phyloP scores from a whole-genome alignment of 2,329 filamentous ascomycete genomes.

The Herpomyces periplanetae region DNA sequence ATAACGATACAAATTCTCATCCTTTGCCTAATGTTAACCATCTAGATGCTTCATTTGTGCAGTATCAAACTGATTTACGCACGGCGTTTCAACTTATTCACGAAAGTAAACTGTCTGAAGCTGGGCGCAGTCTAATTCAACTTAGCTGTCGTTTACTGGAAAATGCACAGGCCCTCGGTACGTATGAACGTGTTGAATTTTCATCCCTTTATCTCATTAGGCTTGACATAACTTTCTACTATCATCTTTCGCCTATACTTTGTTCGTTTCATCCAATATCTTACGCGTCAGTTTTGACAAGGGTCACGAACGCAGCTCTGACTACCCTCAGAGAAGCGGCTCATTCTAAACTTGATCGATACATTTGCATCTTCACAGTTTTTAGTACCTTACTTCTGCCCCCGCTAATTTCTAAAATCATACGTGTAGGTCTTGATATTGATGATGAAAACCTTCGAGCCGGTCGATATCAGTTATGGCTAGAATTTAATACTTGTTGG shows the following conservation, averaged over 20 bases:
- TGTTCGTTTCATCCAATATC: conserved; percentile 2
- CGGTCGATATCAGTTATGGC: conserved; percentile 52
- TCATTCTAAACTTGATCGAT: no score
- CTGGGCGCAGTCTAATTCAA: conserved; percentile 16
- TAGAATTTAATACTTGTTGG: conserved; percentile 80
- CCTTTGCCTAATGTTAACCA: no score
- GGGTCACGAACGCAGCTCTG: no score
- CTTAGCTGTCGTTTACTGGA: conserved; percentile 24
- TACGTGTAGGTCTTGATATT: conserved; percentile 28
- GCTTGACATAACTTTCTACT: no score
- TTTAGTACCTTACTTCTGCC: no score
- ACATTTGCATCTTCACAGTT: no score
- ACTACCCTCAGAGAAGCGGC: no score
- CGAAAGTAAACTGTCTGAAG: conserved; percentile 18
- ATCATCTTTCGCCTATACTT: conserved; percentile 3
- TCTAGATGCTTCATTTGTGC: conserved; percentile 28
- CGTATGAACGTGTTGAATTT: no score
- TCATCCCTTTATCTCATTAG: no score
- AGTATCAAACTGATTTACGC: conserved; percentile 15
- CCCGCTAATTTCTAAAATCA: conserved; percentile 8
- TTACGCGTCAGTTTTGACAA: no score
- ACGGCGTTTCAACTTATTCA: conserved; percentile 30
- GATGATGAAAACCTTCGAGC: conserved; percentile 37
- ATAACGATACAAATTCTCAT: no score
- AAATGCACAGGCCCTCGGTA: conserved; percentile 24